These are phyloP conservation scores for Scenedesmus sp. DNA, from an alignment of 163 green algal species.

Conservation along the genomic window DNA sequence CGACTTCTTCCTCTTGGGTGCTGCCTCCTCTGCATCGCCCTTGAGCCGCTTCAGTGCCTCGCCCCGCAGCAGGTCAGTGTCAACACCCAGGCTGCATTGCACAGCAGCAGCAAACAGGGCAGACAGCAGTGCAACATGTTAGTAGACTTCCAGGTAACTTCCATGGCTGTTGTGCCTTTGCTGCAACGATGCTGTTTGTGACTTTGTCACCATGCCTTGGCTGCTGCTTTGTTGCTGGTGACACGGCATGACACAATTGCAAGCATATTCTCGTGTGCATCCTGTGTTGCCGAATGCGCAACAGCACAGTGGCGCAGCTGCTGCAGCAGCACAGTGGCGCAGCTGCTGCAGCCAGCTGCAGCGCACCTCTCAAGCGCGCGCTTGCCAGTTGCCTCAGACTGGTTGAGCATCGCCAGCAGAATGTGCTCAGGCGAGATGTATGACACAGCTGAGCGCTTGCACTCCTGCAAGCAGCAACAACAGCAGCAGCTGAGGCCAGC, in stretches of 20 bases:
- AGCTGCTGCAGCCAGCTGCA: not conserved
- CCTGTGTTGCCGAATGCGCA: not conserved
- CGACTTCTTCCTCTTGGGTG: constrained; percentile 60
- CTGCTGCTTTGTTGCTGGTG: not conserved
- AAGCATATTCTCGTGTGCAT: not conserved
- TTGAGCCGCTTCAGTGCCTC: constrained; percentile 72
- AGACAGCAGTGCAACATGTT: not conserved
- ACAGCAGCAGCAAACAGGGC: constrained; percentile 6
- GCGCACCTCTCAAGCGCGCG: constrained; percentile 68
- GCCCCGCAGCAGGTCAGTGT: constrained; percentile 65
- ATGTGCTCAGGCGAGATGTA: constrained; percentile 93
- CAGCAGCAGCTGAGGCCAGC: not conserved
- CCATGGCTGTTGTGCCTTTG: no score
- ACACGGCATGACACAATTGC: not conserved
- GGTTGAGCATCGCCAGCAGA: constrained; percentile 77
- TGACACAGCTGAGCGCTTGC: constrained; percentile 78
- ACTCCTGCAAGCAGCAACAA: constrained; percentile 70
- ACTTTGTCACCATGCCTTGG: no score
- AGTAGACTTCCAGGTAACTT: not conserved
- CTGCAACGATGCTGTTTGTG: no score
- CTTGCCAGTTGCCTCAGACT: constrained; percentile 62
- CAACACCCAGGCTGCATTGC: constrained; percentile 57
- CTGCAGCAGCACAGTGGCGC: not conserved
- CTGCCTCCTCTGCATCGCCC: constrained; percentile 71
- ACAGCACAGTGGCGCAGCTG: not conserved